Conservation (phyloP, 306 rosid genomes). For the Sicyos edulis region DNA sequence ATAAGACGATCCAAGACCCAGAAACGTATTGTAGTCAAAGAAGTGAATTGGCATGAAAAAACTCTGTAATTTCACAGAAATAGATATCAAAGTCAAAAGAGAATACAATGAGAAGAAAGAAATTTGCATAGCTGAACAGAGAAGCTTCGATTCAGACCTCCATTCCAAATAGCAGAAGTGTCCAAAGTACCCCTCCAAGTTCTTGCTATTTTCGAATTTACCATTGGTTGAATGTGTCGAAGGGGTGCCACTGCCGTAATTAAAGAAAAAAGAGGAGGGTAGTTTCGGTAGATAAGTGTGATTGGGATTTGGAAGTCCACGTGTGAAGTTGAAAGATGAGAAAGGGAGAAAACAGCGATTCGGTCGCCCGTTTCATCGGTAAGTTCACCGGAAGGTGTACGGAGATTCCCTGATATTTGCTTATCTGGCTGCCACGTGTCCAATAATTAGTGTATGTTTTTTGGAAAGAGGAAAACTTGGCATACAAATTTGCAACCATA, state of each 20-base stretch:
- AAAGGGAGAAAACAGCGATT: slow-evolving; percentile 1
- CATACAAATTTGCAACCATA: too few relatives aligned
- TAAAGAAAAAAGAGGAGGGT: neutral
- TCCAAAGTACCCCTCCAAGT: slow-evolving; percentile 2
- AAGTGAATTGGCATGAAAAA: slow-evolving; percentile 4
- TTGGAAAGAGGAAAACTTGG: too few relatives aligned
- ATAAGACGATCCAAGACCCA: slow-evolving; percentile 13
- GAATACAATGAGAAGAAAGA: slow-evolving; percentile 15
- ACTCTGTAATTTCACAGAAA: slow-evolving; percentile 13
- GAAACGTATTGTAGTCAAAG: slow-evolving; percentile 16
- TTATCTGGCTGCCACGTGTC: neutral
- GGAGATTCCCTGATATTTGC: slow-evolving; percentile 3
- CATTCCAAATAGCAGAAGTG: neutral
- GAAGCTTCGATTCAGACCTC: slow-evolving; percentile 23
- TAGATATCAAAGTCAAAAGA: slow-evolving; percentile 17
- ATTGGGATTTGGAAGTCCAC: neutral
- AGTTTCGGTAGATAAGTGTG: neutral
- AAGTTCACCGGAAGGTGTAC: slow-evolving; percentile 12
- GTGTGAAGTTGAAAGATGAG: slow-evolving; percentile 12
- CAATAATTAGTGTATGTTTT: neutral
- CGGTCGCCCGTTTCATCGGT: slow-evolving; percentile 16
- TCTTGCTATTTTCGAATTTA: slow-evolving; percentile 13
- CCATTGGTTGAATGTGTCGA: neutral
- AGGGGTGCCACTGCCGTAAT: neutral
- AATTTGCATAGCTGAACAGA: slow-evolving; percentile 7